Base-by-base conservation (phyloP, 140 eudicot genomes). In the Flaveria floridana region DNA sequence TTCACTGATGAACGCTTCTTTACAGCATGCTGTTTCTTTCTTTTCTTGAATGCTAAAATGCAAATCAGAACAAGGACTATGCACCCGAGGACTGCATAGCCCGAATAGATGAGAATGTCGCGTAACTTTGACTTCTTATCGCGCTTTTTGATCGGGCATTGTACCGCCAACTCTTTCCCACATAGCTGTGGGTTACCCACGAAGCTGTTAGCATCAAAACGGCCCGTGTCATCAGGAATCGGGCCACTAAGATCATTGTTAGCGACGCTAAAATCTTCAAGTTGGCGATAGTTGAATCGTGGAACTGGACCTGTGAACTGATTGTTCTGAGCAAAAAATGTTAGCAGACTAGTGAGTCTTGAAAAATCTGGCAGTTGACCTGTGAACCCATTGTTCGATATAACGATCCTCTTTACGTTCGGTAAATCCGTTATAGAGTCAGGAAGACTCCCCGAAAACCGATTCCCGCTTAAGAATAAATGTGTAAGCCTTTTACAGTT, bases 281-380 rank as follows among this genome's bases (percentile, higher is more conserved):
- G 82, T 25, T 80, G 84, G 15, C 57, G 61, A 9, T 80, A 80
- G 18, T 80, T 80, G 15, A 80, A 80, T 8, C 50, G 7, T n/a
- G 97, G 85, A 79, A 88, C 76, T 16, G 65, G 51, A 37, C 92
- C 95, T 2, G 74, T 79, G 56, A 90, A 73, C 76, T 21, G 82
- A 48, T 88, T 88, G 70, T 86, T 72, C 37, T 88, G 83, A 34
- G 87, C 95, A 0, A 74, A 55, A 52, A 84, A 88, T 2, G 87
- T 78, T 34, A 88, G 41, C 92, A 88, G 67, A 13, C 84, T 73
- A 1, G 90, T 78, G 74, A 73, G 69, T 73, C 88, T 70, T 7
- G 96, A 87, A 81, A 90, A 64, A 72, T 88, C 88, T 9, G 95
- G 96, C 9, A 90, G 59, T 72, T 77, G 71, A 0, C 87, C 89